Conservation (phyloP, 495 filamentous ascomycete species). For the Lindgomyces ingoldianus region DNA sequence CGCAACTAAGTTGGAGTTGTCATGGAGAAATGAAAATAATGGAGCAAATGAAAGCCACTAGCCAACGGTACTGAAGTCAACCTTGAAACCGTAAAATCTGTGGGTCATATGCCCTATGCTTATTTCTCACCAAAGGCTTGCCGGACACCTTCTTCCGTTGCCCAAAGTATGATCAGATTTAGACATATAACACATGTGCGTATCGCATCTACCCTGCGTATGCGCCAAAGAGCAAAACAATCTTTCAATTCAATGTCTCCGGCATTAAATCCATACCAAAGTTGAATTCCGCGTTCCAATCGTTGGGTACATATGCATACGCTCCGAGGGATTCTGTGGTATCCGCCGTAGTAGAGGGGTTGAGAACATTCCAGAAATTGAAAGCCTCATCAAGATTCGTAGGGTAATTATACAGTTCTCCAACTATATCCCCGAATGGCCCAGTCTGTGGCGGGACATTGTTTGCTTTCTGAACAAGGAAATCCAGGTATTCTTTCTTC, state of each 20-base stretch:
- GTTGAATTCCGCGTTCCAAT: slow-evolving; percentile 27
- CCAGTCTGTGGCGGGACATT: background rate
- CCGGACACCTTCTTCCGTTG: no score
- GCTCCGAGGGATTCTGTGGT: slow-evolving; percentile 1
- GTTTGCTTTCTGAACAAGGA: slow-evolving; percentile 16
- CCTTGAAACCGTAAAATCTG: no score
- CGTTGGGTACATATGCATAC: slow-evolving; percentile 14
- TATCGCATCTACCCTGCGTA: no score
- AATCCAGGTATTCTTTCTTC: slow-evolving; percentile 28
- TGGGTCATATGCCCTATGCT: no score
- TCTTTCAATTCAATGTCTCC: background rate
- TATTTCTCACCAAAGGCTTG: no score
- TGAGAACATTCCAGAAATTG: slow-evolving; percentile 22
- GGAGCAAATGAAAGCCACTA: no score
- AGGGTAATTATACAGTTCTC: slow-evolving; percentile 12
- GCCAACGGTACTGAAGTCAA: no score
- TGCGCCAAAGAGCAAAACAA: background rate
- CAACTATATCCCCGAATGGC: background rate
- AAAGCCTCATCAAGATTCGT: slow-evolving; percentile 10
- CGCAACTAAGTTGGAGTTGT: no score
- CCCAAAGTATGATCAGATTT: no score
- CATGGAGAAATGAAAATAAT: no score
- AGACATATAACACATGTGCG: no score
- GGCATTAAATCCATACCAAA: slow-evolving; percentile 18
- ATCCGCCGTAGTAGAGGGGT: slow-evolving; percentile 17